Base-by-base conservation (phyloP, 352 stramenopile species). In the Phytopythium cucurbitacearum region DNA sequence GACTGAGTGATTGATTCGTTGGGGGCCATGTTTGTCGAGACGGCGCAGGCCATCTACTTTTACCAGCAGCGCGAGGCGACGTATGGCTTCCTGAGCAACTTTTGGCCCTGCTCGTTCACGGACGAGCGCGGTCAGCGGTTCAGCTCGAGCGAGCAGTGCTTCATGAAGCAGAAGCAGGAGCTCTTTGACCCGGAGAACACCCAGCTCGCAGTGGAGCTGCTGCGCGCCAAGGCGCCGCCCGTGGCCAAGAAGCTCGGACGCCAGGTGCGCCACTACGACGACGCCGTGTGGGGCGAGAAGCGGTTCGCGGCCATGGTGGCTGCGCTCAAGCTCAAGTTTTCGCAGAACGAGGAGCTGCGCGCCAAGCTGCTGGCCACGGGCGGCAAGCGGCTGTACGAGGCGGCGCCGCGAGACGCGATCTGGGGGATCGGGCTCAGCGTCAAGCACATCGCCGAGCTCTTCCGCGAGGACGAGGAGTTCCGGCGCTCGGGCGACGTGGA, bases 151-250 rank as follows among this genome's bases (percentile, higher is more conserved):
- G 77, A 88, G 53, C 77, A 88, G 68, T 83, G 56, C 47, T 86
- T 88, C 40, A 86, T 86, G 73, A 88, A 88, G 74, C 49, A 60
- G 21, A 88, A 88, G 61, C 77, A 88, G 56, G 77, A 88, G 42
- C 59, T 66, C 16, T 88, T 86, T 48, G 77, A 88, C 38, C 64
- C 64, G 1, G 41, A 64, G 1, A 88, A 88, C 16, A 39, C 57
- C 1, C 1, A 47, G 13, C 43, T 86, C 34, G 74, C 74, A 1
- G n/a, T 73, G 32, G 58, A 66, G 8, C 79, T 88, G 13, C 47
- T 86, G 4, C 64, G 62, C 32, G 72, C 74, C 34, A 86, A 79
- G 49, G 63, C 65, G 9, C 72, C 72, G 3, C 34, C 65, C 1
- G 68, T 69, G 1, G 77, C 67, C 7, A 87, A 85, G 56, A 69